Evolutionary conservation across 1,139 yeast species (phyloP), one percentile per base, ranked within the genome.

Genomic region (Hansenula anomala): DNA sequence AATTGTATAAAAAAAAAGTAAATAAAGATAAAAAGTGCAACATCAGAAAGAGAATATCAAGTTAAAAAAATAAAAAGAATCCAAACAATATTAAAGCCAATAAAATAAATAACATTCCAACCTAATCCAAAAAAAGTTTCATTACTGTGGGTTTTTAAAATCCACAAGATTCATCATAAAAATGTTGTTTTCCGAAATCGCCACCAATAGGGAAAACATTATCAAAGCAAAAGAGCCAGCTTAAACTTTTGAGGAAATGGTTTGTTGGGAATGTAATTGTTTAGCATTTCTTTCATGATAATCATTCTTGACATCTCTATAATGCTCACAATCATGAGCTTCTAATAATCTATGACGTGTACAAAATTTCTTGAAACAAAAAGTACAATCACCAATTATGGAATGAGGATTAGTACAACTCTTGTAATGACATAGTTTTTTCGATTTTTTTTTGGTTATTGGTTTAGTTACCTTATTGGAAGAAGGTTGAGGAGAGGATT

Each of bases 271-370:
- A 34, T 50, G 41, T 18, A 54, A 39, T 37, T 46, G 50, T 38
- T 44, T 51, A n/a, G 58, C 58, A 31, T 54, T 54, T 38, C 56
- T 45, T 24, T 51, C 54, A 38, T 54, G 58, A 35, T 49, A 54
- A 15, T 49, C 54, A 38, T 37, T 43, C 34, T 50, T 54, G 4
- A 52, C 56, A 27, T 54, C 50, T 24, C 45, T 44, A 37, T 52
- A 54, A 31, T 54, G 56, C n/a, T 48, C 54, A 34, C 58, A 54
- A 38, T 48, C 45, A 37, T 54, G 58, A 17, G 49, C 33, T 40
- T 54, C 58, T 16, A 52, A 37, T 19, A 54, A 37, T 31, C 58
- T 41, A 41, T 54, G 58, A 27, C 43, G 45, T 2, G 54, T 45
- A 38, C 58, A 54, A 36, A 47, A 54, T 40, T 54, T 54, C 43